phyloP scores from a whole-genome alignment of 208 protist species.

The Leishmania amazonensis region DNA sequence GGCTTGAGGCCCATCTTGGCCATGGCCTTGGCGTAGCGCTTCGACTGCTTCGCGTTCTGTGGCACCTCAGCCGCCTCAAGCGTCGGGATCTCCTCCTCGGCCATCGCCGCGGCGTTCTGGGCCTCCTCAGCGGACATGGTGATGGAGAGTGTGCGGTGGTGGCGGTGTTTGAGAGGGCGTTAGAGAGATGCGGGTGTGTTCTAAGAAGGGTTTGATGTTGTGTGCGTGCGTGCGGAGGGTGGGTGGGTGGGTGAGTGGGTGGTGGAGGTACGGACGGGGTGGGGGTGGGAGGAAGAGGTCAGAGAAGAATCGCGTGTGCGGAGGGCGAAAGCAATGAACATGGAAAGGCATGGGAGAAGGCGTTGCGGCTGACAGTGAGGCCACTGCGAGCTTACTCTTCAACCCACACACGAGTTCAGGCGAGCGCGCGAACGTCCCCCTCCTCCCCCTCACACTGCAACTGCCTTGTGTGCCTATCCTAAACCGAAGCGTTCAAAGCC shows the following conservation, averaged over 20 bases:
- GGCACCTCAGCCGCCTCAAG: constrained; percentile 74
- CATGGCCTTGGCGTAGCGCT: constrained; percentile 97
- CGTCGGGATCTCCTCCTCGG: constrained; percentile 75
- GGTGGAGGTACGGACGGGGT: not conserved
- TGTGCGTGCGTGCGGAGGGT: not conserved
- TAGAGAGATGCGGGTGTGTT: not conserved
- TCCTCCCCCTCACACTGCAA: not conserved
- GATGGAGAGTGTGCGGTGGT: not conserved
- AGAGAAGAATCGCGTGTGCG: not conserved
- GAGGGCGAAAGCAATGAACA: not conserved
- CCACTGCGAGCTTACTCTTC: not conserved
- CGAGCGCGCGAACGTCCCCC: not conserved
- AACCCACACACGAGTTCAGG: not conserved
- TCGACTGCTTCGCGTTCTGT: constrained; percentile 80
- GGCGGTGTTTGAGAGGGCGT: not conserved
- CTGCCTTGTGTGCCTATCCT: not conserved
- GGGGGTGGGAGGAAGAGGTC: not conserved
- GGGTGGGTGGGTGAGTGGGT: not conserved
- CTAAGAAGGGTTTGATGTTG: not conserved
- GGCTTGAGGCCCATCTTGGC: constrained; percentile 97
- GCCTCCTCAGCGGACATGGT: constrained; percentile 60
- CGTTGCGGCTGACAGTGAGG: not conserved
- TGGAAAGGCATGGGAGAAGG: not conserved
- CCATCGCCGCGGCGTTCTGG: constrained; percentile 56
- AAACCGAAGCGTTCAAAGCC: not conserved